A percentile compares a stretch with the other conserved stretches of the same genome.
Conservation (phyloP, 768 basidiomycete species). For the Suillus spraguei region DNA sequence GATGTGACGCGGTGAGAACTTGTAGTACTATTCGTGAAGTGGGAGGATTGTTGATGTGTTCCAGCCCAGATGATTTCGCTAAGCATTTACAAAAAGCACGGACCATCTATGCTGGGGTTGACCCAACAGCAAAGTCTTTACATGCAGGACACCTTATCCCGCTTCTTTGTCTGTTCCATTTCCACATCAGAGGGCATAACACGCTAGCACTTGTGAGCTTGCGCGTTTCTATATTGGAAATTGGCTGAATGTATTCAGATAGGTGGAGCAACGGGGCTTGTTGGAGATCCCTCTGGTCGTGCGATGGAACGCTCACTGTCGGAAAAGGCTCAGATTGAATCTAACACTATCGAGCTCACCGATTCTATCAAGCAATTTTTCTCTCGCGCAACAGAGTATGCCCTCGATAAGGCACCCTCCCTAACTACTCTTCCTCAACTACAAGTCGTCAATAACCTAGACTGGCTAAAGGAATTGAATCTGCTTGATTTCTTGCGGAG, state of each 20-base stretch:
- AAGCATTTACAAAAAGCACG: slow-evolving; percentile 41
- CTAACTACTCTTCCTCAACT: slow-evolving; percentile 24
- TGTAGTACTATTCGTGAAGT: background rate
- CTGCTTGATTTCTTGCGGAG: slow-evolving; percentile 84
- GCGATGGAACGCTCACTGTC: slow-evolving; percentile 77
- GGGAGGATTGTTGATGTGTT: slow-evolving; percentile 9
- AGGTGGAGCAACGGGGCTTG: slow-evolving; percentile 94
- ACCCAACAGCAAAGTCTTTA: slow-evolving; percentile 87
- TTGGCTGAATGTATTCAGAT: slow-evolving; percentile 54
- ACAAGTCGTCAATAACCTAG: slow-evolving; percentile 63
- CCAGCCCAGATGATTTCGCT: slow-evolving; percentile 45
- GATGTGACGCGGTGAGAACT: slow-evolving; percentile 39
- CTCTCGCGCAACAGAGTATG: slow-evolving; percentile 61
- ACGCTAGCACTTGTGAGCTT: slow-evolving; percentile 79
- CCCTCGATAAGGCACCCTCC: slow-evolving; percentile 36
- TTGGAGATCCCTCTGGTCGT: slow-evolving; percentile 96
- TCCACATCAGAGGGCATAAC: slow-evolving; percentile 81
- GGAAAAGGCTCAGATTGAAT: slow-evolving; percentile 54
- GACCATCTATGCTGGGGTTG: slow-evolving; percentile 85
- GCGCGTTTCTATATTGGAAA: background rate
- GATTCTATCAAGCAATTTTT: slow-evolving; percentile 76
- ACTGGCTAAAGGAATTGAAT: slow-evolving; percentile 76
- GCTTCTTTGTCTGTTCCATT: slow-evolving; percentile 84
- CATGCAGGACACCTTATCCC: slow-evolving; percentile 96
- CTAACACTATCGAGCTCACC: slow-evolving; percentile 68